Evolutionary conservation across 1,284 basidiomycete species (phyloP).

Genomic region (Pseudozyma sp.): DNA sequence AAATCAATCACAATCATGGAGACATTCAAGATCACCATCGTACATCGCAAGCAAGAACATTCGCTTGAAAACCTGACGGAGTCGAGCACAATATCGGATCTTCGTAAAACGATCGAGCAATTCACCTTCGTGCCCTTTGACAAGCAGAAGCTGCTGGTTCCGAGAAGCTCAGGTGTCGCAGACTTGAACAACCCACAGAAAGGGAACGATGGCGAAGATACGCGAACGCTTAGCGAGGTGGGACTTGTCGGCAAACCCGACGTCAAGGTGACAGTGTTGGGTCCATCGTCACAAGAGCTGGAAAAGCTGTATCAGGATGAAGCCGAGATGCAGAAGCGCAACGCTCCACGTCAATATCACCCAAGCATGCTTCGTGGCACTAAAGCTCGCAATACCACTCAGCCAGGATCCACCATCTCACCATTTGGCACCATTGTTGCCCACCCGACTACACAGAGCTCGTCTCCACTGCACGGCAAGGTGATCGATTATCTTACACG

Average conservation of each 20-base stretch:
- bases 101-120: constrained; percentile 38
- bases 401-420: constrained; percentile 11
- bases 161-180: constrained; percentile 30
- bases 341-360: constrained; percentile 54
- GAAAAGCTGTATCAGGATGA: constrained; percentile 30
- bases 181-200: constrained; percentile 26
- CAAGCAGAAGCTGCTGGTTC: constrained; percentile 55
- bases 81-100: constrained; percentile 17
- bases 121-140: constrained; percentile 39
- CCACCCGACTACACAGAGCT: constrained; percentile 41
- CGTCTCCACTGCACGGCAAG: constrained; percentile 29
- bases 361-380: constrained; percentile 57
- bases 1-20: constrained; percentile 12
- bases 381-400: constrained; percentile 42
- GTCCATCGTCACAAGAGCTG: constrained; percentile 45
- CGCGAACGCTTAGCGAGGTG: constrained; percentile 23
- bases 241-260: constrained; percentile 16
- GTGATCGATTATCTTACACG: constrained; percentile 48
- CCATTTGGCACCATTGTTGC: constrained; percentile 49
- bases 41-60: constrained; percentile 36
- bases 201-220: constrained; percentile 6
- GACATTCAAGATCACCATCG: constrained; percentile 17
- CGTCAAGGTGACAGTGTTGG: constrained; percentile 47
- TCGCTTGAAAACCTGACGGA: constrained; percentile 5
- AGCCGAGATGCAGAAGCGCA: constrained; percentile 37